Conservation (phyloP, 345 rosid genomes). For the Raphanus raphanistrum region DNA sequence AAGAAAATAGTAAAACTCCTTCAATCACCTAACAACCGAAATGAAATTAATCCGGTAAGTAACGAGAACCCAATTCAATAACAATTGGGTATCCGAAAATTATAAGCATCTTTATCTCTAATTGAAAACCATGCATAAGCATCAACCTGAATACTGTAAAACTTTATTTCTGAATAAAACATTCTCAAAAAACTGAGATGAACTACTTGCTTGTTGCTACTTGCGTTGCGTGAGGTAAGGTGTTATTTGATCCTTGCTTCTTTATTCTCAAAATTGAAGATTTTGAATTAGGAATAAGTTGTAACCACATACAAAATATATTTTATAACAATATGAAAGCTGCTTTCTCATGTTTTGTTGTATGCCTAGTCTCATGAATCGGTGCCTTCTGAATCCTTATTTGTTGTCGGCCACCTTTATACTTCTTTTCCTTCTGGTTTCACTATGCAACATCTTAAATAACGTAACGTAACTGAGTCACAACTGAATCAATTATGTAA, state of each 20-base stretch:
- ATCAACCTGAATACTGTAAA: neutral
- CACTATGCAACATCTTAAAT: neutral
- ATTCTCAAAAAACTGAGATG: neutral
- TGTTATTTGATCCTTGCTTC: slow-evolving; percentile 9
- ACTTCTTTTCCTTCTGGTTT: slow-evolving; percentile 2
- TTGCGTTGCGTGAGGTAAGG: slow-evolving; percentile 9
- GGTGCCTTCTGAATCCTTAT: slow-evolving; percentile 38
- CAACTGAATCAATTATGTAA: neutral
- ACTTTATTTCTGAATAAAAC: neutral
- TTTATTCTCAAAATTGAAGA: slow-evolving; percentile 22
- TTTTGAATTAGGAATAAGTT: slow-evolving; percentile 16
- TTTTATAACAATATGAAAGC: slow-evolving; percentile 23
- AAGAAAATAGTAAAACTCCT: neutral
- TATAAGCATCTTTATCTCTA: neutral
- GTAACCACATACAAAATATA: slow-evolving; percentile 29
- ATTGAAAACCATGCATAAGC: neutral
- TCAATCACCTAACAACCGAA: neutral
- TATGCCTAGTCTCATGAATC: slow-evolving; percentile 37
- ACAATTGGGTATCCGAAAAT: neutral
- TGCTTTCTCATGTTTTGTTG: slow-evolving; percentile 27
- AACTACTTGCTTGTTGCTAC: slow-evolving; percentile 24
- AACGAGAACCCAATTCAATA: neutral
- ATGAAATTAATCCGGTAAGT: neutral
- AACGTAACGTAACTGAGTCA: neutral
- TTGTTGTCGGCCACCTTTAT: slow-evolving; percentile 41